phyloP scores from a whole-genome alignment of 331 rosid genomes.

The Quercus phellos region DNA sequence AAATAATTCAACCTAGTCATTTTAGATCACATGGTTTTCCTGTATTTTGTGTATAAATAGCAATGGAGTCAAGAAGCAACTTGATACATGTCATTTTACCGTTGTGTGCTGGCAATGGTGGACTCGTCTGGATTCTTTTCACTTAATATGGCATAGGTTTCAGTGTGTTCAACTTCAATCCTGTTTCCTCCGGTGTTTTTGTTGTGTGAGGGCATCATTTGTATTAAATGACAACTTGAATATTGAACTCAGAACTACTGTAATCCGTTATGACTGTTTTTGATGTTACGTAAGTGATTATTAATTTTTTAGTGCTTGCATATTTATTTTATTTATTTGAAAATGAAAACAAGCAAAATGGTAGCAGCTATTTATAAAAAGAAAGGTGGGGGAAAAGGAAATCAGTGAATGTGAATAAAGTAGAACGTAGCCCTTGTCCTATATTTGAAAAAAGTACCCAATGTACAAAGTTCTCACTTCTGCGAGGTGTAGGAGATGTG shows the following conservation, averaged over 20 bases:
- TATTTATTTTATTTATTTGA: background rate
- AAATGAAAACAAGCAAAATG: background rate
- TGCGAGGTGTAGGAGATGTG: too few relatives aligned
- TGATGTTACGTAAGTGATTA: background rate
- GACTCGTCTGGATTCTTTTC: too few relatives aligned
- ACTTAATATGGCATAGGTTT: background rate
- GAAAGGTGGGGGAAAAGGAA: too few relatives aligned
- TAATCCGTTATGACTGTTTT: background rate
- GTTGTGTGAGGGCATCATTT: background rate
- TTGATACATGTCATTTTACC: background rate
- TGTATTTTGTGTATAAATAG: slow-evolving; percentile 11
- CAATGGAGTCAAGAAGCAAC: background rate
- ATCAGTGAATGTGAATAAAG: too few relatives aligned
- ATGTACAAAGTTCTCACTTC: too few relatives aligned
- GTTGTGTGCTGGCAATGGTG: too few relatives aligned
- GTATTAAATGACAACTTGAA: background rate
- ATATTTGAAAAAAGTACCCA: too few relatives aligned
- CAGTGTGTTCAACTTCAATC: slow-evolving; percentile 3
- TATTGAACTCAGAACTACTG: background rate
- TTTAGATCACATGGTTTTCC: slow-evolving; percentile 3
- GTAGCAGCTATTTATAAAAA: too few relatives aligned
- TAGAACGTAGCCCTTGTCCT: too few relatives aligned
- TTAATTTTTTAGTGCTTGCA: background rate
- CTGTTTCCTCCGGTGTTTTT: slow-evolving; percentile 1
- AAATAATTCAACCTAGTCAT: slow-evolving; percentile 10